Conservation (phyloP, 192 early-diverging fungal species). For the Backusella mclennaniae region DNA sequence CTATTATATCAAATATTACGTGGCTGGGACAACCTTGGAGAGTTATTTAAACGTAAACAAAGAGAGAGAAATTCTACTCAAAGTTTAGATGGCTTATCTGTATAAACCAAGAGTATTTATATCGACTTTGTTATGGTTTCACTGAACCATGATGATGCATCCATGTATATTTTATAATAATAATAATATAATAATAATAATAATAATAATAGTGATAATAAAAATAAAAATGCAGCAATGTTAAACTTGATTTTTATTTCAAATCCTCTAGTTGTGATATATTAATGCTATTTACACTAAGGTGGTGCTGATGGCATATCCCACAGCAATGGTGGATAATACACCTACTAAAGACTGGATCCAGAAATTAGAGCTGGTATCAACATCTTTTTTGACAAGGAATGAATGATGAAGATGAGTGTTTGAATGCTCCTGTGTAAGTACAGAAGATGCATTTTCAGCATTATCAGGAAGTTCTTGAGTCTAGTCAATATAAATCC, state of each 20-base stretch:
- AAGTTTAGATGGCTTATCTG: background rate
- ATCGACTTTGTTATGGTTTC: background rate
- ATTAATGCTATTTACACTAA: slow-evolving; percentile 3
- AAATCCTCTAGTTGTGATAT: background rate
- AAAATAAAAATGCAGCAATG: background rate
- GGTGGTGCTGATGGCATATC: background rate
- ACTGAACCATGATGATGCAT: too few species aligned
- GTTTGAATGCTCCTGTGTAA: background rate
- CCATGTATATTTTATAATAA: background rate
- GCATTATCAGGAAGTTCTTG: background rate
- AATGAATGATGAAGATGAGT: background rate
- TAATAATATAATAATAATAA: background rate
- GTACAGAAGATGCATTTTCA: background rate
- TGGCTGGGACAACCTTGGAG: background rate
- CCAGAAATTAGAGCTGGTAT: background rate
- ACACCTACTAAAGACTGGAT: background rate
- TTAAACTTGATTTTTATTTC: background rate
- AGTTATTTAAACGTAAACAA: background rate
- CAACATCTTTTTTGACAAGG: background rate
- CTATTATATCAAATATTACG: slow-evolving; percentile 39
- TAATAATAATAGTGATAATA: background rate
- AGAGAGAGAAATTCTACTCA: background rate
- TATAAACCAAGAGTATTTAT: background rate
- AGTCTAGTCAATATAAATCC: background rate
- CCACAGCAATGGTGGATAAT: background rate